Conservation (phyloP, 2,329 filamentous ascomycete genomes). For the Colletotrichum salicis region DNA sequence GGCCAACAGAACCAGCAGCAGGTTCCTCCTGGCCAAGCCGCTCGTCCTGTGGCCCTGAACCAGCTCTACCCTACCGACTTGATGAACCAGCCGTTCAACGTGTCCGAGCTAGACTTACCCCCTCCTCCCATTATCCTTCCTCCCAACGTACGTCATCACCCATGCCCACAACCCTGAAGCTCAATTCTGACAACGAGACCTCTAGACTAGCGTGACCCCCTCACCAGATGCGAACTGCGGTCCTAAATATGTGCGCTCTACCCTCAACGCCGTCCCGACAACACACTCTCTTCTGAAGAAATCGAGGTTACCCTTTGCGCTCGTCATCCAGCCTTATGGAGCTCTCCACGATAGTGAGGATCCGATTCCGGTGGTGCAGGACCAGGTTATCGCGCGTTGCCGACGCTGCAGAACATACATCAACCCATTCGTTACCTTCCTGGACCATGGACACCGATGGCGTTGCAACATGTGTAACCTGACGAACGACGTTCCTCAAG, state of each 20-base stretch:
- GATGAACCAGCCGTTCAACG: constrained; percentile 91
- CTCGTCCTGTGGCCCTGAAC: constrained; percentile 71
- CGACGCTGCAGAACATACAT: constrained; percentile 96
- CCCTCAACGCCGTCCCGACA: constrained; percentile 91
- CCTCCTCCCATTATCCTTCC: constrained; percentile 92
- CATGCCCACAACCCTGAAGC: background rate
- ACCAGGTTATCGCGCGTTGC: constrained; percentile 97
- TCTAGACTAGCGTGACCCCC: constrained; percentile 86
- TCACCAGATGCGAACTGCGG: constrained; percentile 92
- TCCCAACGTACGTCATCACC: constrained; percentile 77
- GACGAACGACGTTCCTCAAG: constrained; percentile 98
- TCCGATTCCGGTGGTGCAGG: constrained; percentile 88
- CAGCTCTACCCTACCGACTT: constrained; percentile 93
- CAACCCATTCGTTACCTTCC: constrained; percentile 95
- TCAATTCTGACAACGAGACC: constrained; percentile 10
- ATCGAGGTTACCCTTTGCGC: constrained; percentile 92
- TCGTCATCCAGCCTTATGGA: constrained; percentile 95
- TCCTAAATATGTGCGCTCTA: constrained; percentile 93
- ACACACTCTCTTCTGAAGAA: constrained; percentile 95
- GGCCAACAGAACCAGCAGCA: constrained; percentile 65
- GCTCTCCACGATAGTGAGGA: constrained; percentile 94
- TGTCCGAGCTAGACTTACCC: constrained; percentile 88
- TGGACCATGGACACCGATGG: constrained; percentile 98
- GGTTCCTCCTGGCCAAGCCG: constrained; percentile 49
- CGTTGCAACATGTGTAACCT: constrained; percentile 99